A percentile compares a stretch with the other conserved stretches of the same genome.
Conservation (phyloP, 192 early-diverging fungal genomes). For the Rhizophlyctis rosea region DNA sequence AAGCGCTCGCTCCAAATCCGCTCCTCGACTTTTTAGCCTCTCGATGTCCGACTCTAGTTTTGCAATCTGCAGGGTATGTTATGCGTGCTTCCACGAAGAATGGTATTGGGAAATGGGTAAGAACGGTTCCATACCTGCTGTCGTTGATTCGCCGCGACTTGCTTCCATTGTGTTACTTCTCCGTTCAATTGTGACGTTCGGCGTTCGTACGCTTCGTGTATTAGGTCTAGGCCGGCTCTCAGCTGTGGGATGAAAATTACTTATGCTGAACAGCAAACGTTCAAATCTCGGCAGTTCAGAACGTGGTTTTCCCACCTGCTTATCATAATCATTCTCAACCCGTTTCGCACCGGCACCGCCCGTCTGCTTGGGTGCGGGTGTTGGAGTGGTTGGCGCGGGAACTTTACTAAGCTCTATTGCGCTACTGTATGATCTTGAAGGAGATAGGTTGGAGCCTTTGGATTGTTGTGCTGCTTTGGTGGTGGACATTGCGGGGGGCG, state of each 20-base stretch:
- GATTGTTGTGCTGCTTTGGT: neutral
- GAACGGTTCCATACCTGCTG: constrained; percentile 10
- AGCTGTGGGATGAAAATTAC: constrained; percentile 22
- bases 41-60: constrained; percentile 23
- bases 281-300: too few species aligned
- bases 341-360: too few species aligned
- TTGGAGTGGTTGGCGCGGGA: too few species aligned
- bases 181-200: constrained; percentile 12
- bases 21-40: constrained; percentile 4
- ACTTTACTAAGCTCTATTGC: neutral
- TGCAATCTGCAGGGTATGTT: constrained; percentile 26
- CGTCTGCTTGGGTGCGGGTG: too few species aligned
- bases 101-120: neutral
- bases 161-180: constrained; percentile 27
- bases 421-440: neutral
- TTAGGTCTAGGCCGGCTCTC: constrained; percentile 21
- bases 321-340: too few species aligned
- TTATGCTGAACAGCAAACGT: too few species aligned
- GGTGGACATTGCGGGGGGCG: neutral
- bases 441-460: neutral
- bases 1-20: constrained; percentile 28
- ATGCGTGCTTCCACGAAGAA: neutral
- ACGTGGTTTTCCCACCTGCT: too few species aligned
- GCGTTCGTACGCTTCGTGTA: constrained; percentile 35
- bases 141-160: constrained; percentile 16